phyloP scores from a whole-genome alignment of 306 rosid species.

The Crotalaria pallida region DNA sequence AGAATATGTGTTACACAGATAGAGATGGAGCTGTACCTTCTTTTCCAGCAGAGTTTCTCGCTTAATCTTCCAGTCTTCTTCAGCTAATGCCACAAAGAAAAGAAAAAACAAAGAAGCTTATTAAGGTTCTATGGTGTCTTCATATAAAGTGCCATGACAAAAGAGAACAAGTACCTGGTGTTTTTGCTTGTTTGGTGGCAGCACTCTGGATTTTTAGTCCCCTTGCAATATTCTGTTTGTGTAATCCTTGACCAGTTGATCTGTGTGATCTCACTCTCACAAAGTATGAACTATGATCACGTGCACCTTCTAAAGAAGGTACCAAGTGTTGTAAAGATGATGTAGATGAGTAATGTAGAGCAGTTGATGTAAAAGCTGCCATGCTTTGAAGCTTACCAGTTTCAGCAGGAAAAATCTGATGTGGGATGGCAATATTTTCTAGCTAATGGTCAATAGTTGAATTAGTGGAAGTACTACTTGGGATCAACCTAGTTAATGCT shows the following conservation, averaged over 20 bases:
- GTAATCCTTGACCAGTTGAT: conserved; percentile 28
- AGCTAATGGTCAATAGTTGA: conserved; percentile 7
- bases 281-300: conserved; percentile 36
- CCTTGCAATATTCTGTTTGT: conserved; percentile 30
- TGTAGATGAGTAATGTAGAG: conserved; percentile 43
- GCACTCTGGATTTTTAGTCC: conserved; percentile 55
- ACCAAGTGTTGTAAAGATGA: conserved; percentile 42
- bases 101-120: background rate
- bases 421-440: background rate
- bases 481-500: background rate
- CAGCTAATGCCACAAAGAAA: conserved; percentile 65
- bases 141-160: background rate
- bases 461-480: conserved; percentile 19
- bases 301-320: conserved; percentile 39
- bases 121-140: conserved; percentile 12
- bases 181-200: conserved; percentile 77
- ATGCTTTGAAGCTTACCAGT: conserved; percentile 29
- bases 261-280: conserved; percentile 34
- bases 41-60: conserved; percentile 64
- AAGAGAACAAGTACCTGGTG: conserved; percentile 63
- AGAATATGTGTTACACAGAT: background rate
- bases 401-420: conserved; percentile 12
- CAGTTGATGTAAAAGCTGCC: conserved; percentile 57
- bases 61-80: conserved; percentile 95
- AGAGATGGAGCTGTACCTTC: conserved; percentile 42